Evolutionary conservation across 768 basidiomycete species (phyloP).

Genomic region (Phanerodontia chrysosporium): DNA sequence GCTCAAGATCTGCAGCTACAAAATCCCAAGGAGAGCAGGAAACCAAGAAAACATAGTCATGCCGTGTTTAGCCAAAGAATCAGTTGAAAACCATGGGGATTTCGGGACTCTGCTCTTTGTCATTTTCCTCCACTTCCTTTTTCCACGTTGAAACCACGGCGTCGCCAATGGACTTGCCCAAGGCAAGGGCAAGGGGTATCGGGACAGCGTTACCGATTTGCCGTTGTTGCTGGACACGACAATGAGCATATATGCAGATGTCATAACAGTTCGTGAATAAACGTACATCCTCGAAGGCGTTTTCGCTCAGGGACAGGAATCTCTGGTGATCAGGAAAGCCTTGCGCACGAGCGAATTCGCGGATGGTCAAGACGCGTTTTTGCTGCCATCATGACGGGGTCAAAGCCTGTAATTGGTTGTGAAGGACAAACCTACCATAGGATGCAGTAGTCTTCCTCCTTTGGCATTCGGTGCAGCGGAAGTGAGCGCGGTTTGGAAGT

Average conservation of each 20-base stretch:
- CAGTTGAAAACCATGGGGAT: slow-evolving; percentile 5
- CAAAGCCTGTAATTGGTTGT: too few species aligned
- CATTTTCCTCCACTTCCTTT: slow-evolving; percentile 32
- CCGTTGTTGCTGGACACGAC: slow-evolving; percentile 50
- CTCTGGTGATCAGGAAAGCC: slow-evolving; percentile 71
- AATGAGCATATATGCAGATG: not conserved
- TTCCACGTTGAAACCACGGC: slow-evolving; percentile 47
- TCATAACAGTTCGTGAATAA: too few species aligned
- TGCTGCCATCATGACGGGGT: slow-evolving; percentile 39
- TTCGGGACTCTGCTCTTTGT: slow-evolving; percentile 12
- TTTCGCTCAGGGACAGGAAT: slow-evolving; percentile 48
- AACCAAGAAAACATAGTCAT: not conserved
- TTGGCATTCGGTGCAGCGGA: slow-evolving; percentile 48
- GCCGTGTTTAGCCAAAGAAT: too few species aligned
- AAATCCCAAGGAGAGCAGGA: not conserved
- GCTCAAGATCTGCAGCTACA: not conserved
- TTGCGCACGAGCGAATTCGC: slow-evolving; percentile 70
- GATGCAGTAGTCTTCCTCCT: slow-evolving; percentile 40
- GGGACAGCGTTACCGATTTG: slow-evolving; percentile 84
- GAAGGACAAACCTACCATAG: slow-evolving; percentile 31
- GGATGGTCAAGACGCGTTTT: slow-evolving; percentile 63
- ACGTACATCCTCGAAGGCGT: slow-evolving; percentile 49
- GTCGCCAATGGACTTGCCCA: slow-evolving; percentile 45
- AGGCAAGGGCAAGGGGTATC: slow-evolving; percentile 58
- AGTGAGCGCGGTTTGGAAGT: slow-evolving; percentile 68